These are phyloP conservation scores for Coprinopsis cinerea DNA, from an alignment of 768 basidiomycete genomes.

Conservation along the genomic window DNA sequence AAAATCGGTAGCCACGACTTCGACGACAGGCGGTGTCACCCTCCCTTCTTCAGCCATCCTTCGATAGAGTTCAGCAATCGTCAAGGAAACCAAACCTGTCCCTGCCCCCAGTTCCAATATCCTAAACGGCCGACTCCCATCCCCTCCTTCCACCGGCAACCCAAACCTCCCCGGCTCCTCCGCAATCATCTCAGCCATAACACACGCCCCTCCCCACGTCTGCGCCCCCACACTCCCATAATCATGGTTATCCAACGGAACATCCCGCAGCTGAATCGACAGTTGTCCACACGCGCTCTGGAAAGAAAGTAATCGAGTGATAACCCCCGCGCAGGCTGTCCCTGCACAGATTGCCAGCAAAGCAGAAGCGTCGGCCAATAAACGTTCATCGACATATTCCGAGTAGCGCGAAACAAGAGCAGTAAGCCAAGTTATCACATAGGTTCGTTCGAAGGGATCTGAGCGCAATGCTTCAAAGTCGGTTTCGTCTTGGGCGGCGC, in stretches of 20 bases:
- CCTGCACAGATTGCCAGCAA: constrained; percentile 63
- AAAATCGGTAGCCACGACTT: constrained; percentile 69
- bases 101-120: constrained; percentile 82
- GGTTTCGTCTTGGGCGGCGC: constrained; percentile 1
- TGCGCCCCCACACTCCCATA: constrained; percentile 75
- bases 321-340: constrained; percentile 52
- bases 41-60: neutral
- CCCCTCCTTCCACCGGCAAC: constrained; percentile 5
- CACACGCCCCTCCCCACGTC: constrained; percentile 84
- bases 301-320: constrained; percentile 51
- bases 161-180: constrained; percentile 50
- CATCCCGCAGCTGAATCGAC: constrained; percentile 44
- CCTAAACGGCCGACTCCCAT: constrained; percentile 22
- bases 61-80: constrained; percentile 42
- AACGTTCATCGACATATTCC: constrained; percentile 22
- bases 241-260: constrained; percentile 64
- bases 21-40: constrained; percentile 9
- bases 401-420: constrained; percentile 40
- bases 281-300: constrained; percentile 9
- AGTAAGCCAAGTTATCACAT: constrained; percentile 71
- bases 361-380: constrained; percentile 52
- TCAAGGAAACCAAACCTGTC: constrained; percentile 74
- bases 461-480: constrained; percentile 32
- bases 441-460: constrained; percentile 66
- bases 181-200: constrained; percentile 70